phyloP scores from a whole-genome alignment of 176 grass and related monocot species.

The Coix lacrymajobi region DNA sequence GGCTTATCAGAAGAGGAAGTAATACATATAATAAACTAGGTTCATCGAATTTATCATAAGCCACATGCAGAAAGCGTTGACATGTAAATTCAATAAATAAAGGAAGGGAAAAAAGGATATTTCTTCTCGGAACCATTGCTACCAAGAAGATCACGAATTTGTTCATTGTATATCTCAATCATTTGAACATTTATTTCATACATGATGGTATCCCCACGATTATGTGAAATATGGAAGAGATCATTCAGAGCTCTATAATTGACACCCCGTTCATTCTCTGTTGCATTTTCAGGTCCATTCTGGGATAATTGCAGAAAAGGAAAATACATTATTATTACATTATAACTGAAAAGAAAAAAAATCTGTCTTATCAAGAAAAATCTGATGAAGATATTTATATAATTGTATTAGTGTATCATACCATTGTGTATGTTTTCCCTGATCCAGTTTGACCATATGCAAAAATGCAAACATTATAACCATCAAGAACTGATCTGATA shows the following conservation, averaged over 20 bases:
- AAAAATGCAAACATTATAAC: slow-evolving; percentile 93
- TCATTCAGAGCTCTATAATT: slow-evolving; percentile 86
- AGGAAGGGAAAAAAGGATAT: slow-evolving; percentile 63
- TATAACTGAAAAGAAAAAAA: neutral
- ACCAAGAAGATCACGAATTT: slow-evolving; percentile 74
- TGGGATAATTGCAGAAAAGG: slow-evolving; percentile 33
- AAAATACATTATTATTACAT: neutral
- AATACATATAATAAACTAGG: neutral
- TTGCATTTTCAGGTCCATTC: slow-evolving; percentile 65
- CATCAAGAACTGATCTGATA: slow-evolving; percentile 88
- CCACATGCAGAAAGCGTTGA: neutral
- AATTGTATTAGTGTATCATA: slow-evolving; percentile 22
- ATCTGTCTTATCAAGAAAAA: neutral
- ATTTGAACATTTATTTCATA: slow-evolving; percentile 90
- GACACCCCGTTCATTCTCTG: slow-evolving; percentile 74
- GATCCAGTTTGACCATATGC: slow-evolving; percentile 99
- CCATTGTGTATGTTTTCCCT: slow-evolving; percentile 99
- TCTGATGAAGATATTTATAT: neutral
- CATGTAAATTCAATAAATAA: neutral
- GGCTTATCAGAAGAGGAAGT: neutral
- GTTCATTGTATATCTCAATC: slow-evolving; percentile 97
- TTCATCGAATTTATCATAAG: neutral
- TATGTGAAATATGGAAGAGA: slow-evolving; percentile 71
- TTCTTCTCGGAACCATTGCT: slow-evolving; percentile 59
- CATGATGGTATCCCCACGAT: slow-evolving; percentile 45